Base-by-base conservation (phyloP, 345 rosid genomes). In the Ceriops decandra region DNA sequence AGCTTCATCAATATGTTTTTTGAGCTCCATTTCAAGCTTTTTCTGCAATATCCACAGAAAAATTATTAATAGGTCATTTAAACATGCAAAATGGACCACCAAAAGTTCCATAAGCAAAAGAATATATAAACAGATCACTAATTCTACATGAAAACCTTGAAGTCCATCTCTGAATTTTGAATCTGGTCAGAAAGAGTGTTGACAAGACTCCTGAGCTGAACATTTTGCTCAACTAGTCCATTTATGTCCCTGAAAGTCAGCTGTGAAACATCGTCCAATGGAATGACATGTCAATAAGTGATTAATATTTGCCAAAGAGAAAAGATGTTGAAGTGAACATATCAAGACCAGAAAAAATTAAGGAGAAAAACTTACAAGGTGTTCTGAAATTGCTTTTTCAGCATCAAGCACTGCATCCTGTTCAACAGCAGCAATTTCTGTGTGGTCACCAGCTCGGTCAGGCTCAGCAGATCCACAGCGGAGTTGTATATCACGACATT, bases 201-300 rank as follows among this genome's bases (percentile, higher is more conserved):
- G 24, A 86, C 95, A 70, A 93, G 95, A 76, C 81, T 91, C 78
- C 97, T 86, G 70, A 93, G 95, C 71, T 93, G 87, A 62, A 85
- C 96, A 85, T 93, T 93, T 83, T 88, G 97, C 85, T 89, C 98
- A 68, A 93, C 96, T 68, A 93, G 80, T 73, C 97, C 97, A 74
- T 85, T 89, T 81, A 93, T 91, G 73, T 93, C 96, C 87, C 83
- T 89, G 81, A 89, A 93, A 57, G 88, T 93, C 79, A 93, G 70
- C 97, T 93, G 87, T 61, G 28, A 71, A 62, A 75, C 46, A 81
- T 36, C 47, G 42, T 67, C 62, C 76, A 80, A 66, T 61, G 64
- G 75, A 67, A 69, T 52, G 28, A 63, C 49, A 74, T 6, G 20
- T 63, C 30, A 63, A 47, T 24, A 56, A 42, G 24, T n/a, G 22